These are phyloP conservation scores for Pyrrhoderma lamaoense DNA, from an alignment of 1,284 basidiomycete genomes.

Conservation along the genomic window DNA sequence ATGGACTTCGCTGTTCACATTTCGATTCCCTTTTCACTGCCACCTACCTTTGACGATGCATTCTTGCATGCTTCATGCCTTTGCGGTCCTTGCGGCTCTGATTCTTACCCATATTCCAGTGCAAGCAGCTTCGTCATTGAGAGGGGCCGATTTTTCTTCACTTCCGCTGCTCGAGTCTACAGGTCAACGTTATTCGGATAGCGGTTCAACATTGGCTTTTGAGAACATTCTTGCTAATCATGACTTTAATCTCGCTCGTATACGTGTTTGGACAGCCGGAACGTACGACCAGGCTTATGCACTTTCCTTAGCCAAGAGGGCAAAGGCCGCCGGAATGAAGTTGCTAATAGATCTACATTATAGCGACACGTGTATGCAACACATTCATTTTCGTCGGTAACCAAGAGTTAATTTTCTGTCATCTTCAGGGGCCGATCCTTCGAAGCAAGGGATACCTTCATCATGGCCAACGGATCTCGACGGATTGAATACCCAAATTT, in stretches of 20 bases:
- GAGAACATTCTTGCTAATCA: conserved; percentile 49
- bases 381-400: neutral
- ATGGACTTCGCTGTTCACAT: too few species aligned
- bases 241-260: conserved; percentile 50
- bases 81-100: too few species aligned
- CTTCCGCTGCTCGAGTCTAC: conserved; percentile 45
- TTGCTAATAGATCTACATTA: conserved; percentile 54
- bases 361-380: conserved; percentile 49
- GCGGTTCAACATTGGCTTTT: conserved; percentile 35
- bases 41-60: too few species aligned
- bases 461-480: conserved; percentile 47
- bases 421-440: conserved; percentile 55
- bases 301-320: conserved; percentile 48
- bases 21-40: too few species aligned
- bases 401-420: neutral
- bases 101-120: too few species aligned
- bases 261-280: conserved; percentile 55
- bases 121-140: conserved; percentile 36
- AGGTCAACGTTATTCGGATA: conserved; percentile 43
- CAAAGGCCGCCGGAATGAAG: conserved; percentile 49
- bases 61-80: too few species aligned
- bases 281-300: conserved; percentile 49
- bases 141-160: conserved; percentile 56
- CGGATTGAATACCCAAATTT: conserved; percentile 48
- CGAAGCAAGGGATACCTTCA: conserved; percentile 51